A percentile compares a stretch with the other conserved stretches of the same genome.
phyloP scores from a whole-genome alignment of 495 filamentous ascomycete species.

The Penicillium ucsense region DNA sequence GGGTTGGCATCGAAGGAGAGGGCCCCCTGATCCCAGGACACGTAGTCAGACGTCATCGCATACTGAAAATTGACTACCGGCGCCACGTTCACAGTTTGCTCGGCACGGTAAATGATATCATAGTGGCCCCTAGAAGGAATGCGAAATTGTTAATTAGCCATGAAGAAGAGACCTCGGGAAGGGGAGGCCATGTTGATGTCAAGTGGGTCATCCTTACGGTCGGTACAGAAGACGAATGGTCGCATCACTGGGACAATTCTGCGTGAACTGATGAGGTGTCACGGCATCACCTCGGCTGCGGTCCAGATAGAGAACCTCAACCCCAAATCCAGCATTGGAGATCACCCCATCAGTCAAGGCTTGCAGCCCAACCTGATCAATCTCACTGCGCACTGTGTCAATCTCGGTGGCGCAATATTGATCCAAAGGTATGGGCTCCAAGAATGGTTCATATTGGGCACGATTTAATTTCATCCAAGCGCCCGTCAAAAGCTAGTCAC shows the following conservation, averaged over 20 bases:
- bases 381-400: conserved; percentile 68
- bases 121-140: conserved; percentile 65
- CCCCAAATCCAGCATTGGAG: conserved; percentile 58
- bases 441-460: conserved; percentile 59
- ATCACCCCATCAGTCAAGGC: conserved; percentile 72
- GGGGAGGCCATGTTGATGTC: not conserved
- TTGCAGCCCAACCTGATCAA: conserved; percentile 77
- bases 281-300: conserved; percentile 71
- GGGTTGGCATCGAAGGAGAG: conserved; percentile 43
- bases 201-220: conserved; percentile 43
- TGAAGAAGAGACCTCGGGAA: not conserved
- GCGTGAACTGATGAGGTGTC: conserved; percentile 62
- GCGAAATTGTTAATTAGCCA: not conserved
- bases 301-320: conserved; percentile 89
- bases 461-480: conserved; percentile 75
- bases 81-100: conserved; percentile 42
- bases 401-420: conserved; percentile 62
- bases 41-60: conserved; percentile 35
- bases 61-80: conserved; percentile 37
- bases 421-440: conserved; percentile 48
- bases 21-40: conserved; percentile 32
- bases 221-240: conserved; percentile 60
- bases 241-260: conserved; percentile 40
- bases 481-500: conserved; percentile 62
- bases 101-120: conserved; percentile 76